Percentiles rank a stretch among this genome's conserved stretches.
phyloP scores from a whole-genome alignment of 106 monocot species.

The Dendrobium chrysotoxum region DNA sequence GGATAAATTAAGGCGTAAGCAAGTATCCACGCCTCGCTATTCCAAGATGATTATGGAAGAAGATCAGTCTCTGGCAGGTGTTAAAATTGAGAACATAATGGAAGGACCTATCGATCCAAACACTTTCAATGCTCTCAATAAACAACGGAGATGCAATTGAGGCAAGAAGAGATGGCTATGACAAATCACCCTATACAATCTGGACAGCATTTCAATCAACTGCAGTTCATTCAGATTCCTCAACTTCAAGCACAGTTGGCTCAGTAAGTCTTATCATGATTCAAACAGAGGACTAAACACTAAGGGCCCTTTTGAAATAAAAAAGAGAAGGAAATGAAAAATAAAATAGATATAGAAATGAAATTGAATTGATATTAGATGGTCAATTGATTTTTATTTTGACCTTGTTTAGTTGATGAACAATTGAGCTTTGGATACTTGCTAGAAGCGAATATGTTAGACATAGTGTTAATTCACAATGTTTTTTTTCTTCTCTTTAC shows the following conservation, averaged over 20 bases:
- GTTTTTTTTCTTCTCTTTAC: no score
- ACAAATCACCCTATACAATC: conserved; percentile 21
- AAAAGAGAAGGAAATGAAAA: not conserved
- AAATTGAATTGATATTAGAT: not conserved
- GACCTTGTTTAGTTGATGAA: no score
- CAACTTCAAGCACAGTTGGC: conserved; percentile 60
- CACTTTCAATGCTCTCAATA: conserved; percentile 24
- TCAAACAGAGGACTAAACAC: not conserved
- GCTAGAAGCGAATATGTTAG: no score
- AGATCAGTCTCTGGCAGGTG: conserved; percentile 42
- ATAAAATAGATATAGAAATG: not conserved
- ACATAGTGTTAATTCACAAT: no score
- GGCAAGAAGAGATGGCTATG: conserved; percentile 61
- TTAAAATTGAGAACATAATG: conserved; percentile 53
- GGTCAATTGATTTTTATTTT: no score
- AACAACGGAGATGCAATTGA: conserved; percentile 53
- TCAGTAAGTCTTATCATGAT: not conserved
- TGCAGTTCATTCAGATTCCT: conserved; percentile 48
- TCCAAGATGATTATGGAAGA: conserved; percentile 33
- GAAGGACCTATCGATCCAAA: conserved; percentile 41
- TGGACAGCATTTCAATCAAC: conserved; percentile 53
- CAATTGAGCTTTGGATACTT: no score
- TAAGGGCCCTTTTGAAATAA: not conserved
- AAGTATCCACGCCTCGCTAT: conserved; percentile 24
- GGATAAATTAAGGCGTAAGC: conserved; percentile 27